A percentile compares a stretch with the other conserved stretches of the same genome.
Conservation (phyloP, 441 rosid species). For the Capsella rubella region DNA sequence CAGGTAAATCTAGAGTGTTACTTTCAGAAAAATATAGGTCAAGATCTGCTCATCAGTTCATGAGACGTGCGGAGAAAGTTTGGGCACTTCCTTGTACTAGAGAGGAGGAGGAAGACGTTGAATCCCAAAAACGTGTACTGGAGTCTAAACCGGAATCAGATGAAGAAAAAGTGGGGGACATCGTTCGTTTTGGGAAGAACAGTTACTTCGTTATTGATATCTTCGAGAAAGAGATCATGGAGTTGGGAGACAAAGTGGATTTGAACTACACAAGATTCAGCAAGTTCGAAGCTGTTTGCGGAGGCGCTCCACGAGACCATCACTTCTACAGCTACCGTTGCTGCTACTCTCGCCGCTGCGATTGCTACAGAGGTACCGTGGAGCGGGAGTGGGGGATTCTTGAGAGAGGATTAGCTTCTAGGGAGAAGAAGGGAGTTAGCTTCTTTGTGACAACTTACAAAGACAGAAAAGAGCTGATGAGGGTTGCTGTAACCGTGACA, state of each 20-base stretch:
- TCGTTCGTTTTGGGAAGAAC: slow-evolving; percentile 11
- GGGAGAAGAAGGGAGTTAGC: slow-evolving; percentile 30
- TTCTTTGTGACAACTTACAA: slow-evolving; percentile 34
- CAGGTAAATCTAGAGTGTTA: slow-evolving; percentile 2
- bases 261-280: slow-evolving; percentile 37
- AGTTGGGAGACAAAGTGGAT: slow-evolving; percentile 43
- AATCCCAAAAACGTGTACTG: background rate
- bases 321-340: slow-evolving; percentile 23
- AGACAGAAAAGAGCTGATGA: slow-evolving; percentile 44
- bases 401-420: slow-evolving; percentile 13
- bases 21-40: slow-evolving; percentile 8
- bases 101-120: slow-evolving; percentile 24
- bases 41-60: background rate
- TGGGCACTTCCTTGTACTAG: background rate
- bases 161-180: slow-evolving; percentile 42
- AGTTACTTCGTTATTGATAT: slow-evolving; percentile 37
- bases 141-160: background rate
- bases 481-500: slow-evolving; percentile 32
- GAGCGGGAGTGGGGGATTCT: slow-evolving; percentile 25
- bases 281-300: slow-evolving; percentile 27
- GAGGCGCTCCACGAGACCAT: slow-evolving; percentile 37
- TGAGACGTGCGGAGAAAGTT: slow-evolving; percentile 41
- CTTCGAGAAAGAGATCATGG: slow-evolving; percentile 44
- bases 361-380: background rate
- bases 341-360: slow-evolving; percentile 22